Percentiles rank a stretch among this genome's conserved stretches.
These are phyloP conservation scores for Ilex paraguariensis DNA, from an alignment of 305 asterid genomes.

Conservation along the genomic window DNA sequence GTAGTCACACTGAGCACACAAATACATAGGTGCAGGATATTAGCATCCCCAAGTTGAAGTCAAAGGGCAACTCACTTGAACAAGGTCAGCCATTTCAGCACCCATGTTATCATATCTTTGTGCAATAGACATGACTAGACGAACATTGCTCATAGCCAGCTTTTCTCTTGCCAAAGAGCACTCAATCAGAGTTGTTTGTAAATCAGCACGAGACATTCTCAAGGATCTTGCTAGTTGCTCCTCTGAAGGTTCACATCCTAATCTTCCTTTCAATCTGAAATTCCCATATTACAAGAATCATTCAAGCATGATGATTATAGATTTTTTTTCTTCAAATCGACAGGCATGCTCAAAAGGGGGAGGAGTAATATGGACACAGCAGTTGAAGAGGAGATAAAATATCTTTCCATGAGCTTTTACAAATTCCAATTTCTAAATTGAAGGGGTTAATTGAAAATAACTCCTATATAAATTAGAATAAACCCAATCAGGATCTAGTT, in stretches of 20 bases:
- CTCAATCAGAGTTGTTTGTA: conserved; percentile 61
- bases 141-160: conserved; percentile 98
- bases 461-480: too few species aligned
- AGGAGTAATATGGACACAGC: too few species aligned
- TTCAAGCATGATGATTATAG: too few species aligned
- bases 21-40: conserved; percentile 8
- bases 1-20: conserved; percentile 2
- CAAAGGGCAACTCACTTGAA: conserved; percentile 55
- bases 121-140: conserved; percentile 96
- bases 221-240: conserved; percentile 84
- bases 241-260: conserved; percentile 90
- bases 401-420: too few species aligned
- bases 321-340: too few species aligned
- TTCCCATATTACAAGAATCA: neutral
- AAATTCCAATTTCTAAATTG: too few species aligned
- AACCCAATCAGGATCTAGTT: too few species aligned
- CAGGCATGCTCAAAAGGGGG: too few species aligned
- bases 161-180: conserved; percentile 88
- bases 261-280: conserved; percentile 63
- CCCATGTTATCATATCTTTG: conserved; percentile 94
- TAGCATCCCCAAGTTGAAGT: conserved; percentile 3
- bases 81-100: conserved; percentile 87
- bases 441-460: too few species aligned
- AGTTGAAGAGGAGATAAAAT: too few species aligned
- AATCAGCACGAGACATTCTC: conserved; percentile 49